phyloP scores from a whole-genome alignment of 768 basidiomycete genomes.

The Termitomyces heimii region DNA sequence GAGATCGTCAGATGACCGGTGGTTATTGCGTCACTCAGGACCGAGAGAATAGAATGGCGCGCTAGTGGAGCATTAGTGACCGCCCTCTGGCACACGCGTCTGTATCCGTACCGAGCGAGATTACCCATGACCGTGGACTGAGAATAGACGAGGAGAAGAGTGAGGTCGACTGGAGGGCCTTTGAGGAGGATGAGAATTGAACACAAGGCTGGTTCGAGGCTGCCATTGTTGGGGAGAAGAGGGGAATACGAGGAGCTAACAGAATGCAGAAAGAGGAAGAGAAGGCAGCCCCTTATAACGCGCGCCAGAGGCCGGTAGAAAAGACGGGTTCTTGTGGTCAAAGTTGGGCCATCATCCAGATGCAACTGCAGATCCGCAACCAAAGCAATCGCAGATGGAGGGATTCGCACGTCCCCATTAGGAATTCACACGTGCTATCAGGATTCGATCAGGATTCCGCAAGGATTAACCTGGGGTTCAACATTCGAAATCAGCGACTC shows the following conservation, averaged over 20 bases:
- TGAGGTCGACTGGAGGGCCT: slow-evolving; percentile 36
- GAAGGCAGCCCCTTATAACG: slow-evolving; percentile 21
- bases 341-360: slow-evolving; percentile 11
- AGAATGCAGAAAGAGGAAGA: slow-evolving; percentile 22
- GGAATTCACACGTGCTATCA: slow-evolving; percentile 11
- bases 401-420: slow-evolving; percentile 16
- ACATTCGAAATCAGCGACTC: background rate
- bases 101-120: slow-evolving; percentile 39
- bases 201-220: slow-evolving; percentile 33
- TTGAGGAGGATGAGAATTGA: slow-evolving; percentile 36
- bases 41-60: slow-evolving; percentile 52
- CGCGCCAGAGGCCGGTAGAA: slow-evolving; percentile 12
- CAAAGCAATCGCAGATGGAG: slow-evolving; percentile 10
- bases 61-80: slow-evolving; percentile 29
- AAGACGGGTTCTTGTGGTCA: slow-evolving; percentile 26
- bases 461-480: background rate
- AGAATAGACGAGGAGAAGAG: slow-evolving; percentile 37
- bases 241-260: slow-evolving; percentile 15
- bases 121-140: slow-evolving; percentile 43
- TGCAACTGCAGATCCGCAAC: slow-evolving; percentile 29
- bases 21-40: slow-evolving; percentile 52
- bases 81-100: background rate
- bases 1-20: slow-evolving; percentile 56
- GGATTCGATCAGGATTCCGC: background rate
- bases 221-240: slow-evolving; percentile 25